A percentile compares a stretch with the other conserved stretches of the same genome.
Evolutionary conservation across 352 stramenopile genomes (phyloP).

Genomic region (Globisporangium apiculatum): DNA sequence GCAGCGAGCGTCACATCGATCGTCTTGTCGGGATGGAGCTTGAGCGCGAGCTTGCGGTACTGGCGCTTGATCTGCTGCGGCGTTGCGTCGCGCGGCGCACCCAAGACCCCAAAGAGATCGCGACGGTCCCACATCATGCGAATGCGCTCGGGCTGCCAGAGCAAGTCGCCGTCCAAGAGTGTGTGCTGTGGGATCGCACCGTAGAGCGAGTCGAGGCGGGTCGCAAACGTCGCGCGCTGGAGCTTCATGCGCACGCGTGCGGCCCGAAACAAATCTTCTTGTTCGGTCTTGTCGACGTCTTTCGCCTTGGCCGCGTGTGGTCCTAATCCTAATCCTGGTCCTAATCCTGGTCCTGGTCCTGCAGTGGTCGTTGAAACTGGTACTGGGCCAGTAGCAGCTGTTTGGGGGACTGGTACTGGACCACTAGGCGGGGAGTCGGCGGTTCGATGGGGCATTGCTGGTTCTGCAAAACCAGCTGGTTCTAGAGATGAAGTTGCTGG

Average conservation of each 20-base stretch:
- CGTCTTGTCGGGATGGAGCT: constrained; percentile 77
- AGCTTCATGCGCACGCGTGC: constrained; percentile 77
- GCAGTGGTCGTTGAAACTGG: too few species aligned
- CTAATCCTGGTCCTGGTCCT: too few species aligned
- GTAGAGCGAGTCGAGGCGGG: constrained; percentile 26
- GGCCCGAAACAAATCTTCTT: constrained; percentile 71
- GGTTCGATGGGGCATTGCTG: too few species aligned
- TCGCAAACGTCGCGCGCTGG: constrained; percentile 39
- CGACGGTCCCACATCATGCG: constrained; percentile 73
- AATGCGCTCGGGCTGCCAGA: constrained; percentile 76
- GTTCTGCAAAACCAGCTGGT: too few species aligned
- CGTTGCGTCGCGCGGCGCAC: constrained; percentile 52
- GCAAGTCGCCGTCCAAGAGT: constrained; percentile 50
- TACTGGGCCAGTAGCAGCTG: too few species aligned
- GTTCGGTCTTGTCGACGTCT: constrained; percentile 43
- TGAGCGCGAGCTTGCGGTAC: constrained; percentile 80
- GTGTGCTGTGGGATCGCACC: constrained; percentile 20
- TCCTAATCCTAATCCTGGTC: too few species aligned
- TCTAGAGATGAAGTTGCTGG: constrained; percentile 1
- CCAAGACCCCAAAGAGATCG: constrained; percentile 71
- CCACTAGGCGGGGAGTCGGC: too few species aligned
- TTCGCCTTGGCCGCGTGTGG: too few species aligned
- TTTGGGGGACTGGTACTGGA: too few species aligned
- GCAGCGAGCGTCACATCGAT: constrained; percentile 22
- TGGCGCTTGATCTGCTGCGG: constrained; percentile 73